Conservation (phyloP, 2,329 filamentous ascomycete genomes). For the Aspergillus fumigatus region DNA sequence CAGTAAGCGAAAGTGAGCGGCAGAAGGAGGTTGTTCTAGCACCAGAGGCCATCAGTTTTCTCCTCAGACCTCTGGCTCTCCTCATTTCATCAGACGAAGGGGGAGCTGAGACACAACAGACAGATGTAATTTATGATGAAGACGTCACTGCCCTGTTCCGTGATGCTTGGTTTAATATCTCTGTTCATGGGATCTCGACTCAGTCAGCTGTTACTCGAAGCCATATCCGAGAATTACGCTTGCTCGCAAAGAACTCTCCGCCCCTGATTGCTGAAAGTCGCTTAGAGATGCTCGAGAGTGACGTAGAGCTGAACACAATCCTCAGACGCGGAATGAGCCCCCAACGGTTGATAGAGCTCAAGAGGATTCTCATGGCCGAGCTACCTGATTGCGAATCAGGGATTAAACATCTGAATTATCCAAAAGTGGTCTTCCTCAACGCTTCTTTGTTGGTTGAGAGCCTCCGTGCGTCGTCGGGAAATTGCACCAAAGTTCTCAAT, state of each 20-base stretch:
- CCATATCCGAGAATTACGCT: constrained; percentile 70
- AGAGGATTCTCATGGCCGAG: constrained; percentile 68
- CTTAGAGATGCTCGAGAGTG: constrained; percentile 86
- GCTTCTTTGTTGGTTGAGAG: constrained; percentile 86
- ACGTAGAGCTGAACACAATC: constrained; percentile 93
- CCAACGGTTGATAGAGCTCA: constrained; percentile 68
- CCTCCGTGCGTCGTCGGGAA: constrained; percentile 76
- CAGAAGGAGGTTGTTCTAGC: constrained; percentile 77
- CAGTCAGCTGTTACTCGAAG: constrained; percentile 68
- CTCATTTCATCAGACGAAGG: constrained; percentile 58
- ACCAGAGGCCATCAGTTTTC: constrained; percentile 78
- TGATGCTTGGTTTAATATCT: constrained; percentile 98
- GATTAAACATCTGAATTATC: constrained; percentile 77
- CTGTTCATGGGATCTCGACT: constrained; percentile 82
- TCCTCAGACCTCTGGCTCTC: constrained; percentile 81
- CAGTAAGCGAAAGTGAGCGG: constrained; percentile 68
- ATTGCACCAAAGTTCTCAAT: constrained; percentile 81
- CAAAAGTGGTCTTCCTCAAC: constrained; percentile 87
- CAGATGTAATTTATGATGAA: constrained; percentile 50
- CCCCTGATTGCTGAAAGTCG: constrained; percentile 84
- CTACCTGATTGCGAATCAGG: constrained; percentile 73
- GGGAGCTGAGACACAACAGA: constrained; percentile 18
- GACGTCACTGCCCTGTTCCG: constrained; percentile 70
- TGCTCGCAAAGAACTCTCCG: constrained; percentile 81
- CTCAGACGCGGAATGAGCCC: constrained; percentile 79